Base-by-base conservation (phyloP, 148 eudicot genomes). In the Silene conica region DNA sequence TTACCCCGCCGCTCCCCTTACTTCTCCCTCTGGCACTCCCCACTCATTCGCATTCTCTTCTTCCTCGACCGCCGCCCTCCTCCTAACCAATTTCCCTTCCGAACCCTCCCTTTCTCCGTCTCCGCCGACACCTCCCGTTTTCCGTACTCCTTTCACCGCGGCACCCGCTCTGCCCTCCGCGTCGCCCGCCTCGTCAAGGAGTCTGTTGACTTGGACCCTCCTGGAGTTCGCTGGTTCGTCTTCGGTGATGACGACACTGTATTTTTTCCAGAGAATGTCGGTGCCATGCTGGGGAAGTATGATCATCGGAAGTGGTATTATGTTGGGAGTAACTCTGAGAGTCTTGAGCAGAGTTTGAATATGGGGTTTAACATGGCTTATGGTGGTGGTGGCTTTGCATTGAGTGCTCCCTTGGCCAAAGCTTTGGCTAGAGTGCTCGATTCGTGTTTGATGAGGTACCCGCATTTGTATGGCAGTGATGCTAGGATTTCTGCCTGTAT, bases 321-420 rank as follows among this genome's bases (percentile, higher is more conserved):
- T 41, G 63, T 90, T 16, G 97, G 97, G 72, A 63, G 81, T 45
- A 26, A 34, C 20, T 88, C 96, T 8, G 96, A 92, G 84, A 81
- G 86, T 46, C 75, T 74, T 25, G 82, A 77, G 61, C 89, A 85
- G 79, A 88, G 82, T 55, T 23, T 66, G 65, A 62, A 54, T 63
- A 50, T 78, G 70, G 80, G 83, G 31, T 92, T 92, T 70, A 88
- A 69, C 7, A 88, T 87, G 90, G 97, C 93, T 8, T 90, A 76
- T 70, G 93, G 96, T 0, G 97, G 97, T 0, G 97, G 85, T 12
- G 97, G 97, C 15, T 92, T 86, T 57, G 97, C 90, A 0, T 74
- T 92, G 14, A 92, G 97, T 25, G 23, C 63, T 0, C 74, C 90
- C 0, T 72, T 92, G 69, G 93, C 86, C 6, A 83, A 68, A 82